A percentile compares a stretch with the other conserved stretches of the same genome.
Evolutionary conservation across 805 yeast genomes (phyloP).

Genomic region (Zygosaccharomyces bisporus): DNA sequence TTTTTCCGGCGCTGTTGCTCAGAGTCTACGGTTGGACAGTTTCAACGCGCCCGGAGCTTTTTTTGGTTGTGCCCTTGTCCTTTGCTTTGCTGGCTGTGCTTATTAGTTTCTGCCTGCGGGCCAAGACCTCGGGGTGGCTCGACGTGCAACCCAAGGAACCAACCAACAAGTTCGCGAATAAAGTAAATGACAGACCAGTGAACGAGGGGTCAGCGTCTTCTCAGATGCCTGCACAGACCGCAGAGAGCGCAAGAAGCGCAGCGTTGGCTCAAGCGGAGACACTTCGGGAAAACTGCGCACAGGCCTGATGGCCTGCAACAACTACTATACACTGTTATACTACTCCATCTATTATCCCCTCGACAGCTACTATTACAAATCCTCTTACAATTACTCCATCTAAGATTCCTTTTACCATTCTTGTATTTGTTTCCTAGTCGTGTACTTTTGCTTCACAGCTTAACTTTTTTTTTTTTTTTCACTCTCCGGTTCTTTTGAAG

Average conservation of each 20-base stretch:
- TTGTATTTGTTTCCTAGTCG: neutral
- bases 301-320: neutral
- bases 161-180: neutral
- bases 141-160: neutral
- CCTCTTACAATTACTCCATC: neutral
- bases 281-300: constrained; percentile 2
- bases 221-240: neutral
- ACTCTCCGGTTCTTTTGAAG: neutral
- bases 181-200: neutral
- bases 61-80: constrained; percentile 32
- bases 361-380: neutral
- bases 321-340: neutral
- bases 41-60: constrained; percentile 37
- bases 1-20: constrained; percentile 48
- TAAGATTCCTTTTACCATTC: neutral
- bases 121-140: neutral
- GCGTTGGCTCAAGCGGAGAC: constrained; percentile 2
- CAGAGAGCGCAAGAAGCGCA: neutral
- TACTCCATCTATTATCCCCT: neutral
- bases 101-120: constrained; percentile 15
- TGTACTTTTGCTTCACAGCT: neutral
- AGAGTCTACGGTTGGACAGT: constrained; percentile 47
- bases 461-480: neutral
- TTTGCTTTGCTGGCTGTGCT: constrained; percentile 18
- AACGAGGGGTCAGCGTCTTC: neutral